phyloP scores from a whole-genome alignment of 768 basidiomycete genomes.

The Russula compacta region DNA sequence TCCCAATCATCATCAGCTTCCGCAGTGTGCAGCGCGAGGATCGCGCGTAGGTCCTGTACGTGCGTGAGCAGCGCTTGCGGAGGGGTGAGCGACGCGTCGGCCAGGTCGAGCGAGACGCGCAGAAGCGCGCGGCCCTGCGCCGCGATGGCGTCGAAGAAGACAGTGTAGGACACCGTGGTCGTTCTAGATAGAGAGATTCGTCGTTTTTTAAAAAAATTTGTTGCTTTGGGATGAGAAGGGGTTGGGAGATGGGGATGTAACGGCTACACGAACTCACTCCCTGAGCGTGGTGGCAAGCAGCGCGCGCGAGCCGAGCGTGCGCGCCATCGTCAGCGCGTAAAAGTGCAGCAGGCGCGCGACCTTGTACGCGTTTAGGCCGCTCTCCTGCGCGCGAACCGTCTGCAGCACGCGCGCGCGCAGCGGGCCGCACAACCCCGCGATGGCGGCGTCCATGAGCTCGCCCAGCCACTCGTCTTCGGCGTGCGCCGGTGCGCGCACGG shows the following conservation, averaged over 20 bases:
- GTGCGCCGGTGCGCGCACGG: slow-evolving; percentile 42
- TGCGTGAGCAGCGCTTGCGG: slow-evolving; percentile 77
- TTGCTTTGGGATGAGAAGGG: neutral
- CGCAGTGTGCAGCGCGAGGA: slow-evolving; percentile 55
- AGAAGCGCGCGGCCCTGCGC: slow-evolving; percentile 64
- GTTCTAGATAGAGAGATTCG: slow-evolving; percentile 46
- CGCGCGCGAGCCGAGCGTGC: slow-evolving; percentile 83
- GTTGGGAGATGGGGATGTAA: neutral
- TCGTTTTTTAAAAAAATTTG: neutral
- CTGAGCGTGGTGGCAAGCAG: slow-evolving; percentile 64
- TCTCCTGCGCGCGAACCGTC: slow-evolving; percentile 89
- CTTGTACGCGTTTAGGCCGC: slow-evolving; percentile 84
- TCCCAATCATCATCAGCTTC: slow-evolving; percentile 21
- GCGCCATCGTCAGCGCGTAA: slow-evolving; percentile 85
- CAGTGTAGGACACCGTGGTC: slow-evolving; percentile 67
- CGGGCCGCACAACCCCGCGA: slow-evolving; percentile 81
- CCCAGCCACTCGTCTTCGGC: slow-evolving; percentile 76
- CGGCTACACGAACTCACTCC: slow-evolving; percentile 42
- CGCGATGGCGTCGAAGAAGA: slow-evolving; percentile 85
- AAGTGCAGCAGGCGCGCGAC: slow-evolving; percentile 94
- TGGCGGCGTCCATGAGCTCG: slow-evolving; percentile 70
- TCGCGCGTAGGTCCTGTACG: slow-evolving; percentile 71
- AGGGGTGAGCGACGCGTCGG: slow-evolving; percentile 64
- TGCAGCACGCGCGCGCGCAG: slow-evolving; percentile 87
- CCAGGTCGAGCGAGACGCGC: slow-evolving; percentile 46